Evolutionary conservation across 108 stramenopile genomes (phyloP).

Genomic region (Bacterosira constricta): DNA sequence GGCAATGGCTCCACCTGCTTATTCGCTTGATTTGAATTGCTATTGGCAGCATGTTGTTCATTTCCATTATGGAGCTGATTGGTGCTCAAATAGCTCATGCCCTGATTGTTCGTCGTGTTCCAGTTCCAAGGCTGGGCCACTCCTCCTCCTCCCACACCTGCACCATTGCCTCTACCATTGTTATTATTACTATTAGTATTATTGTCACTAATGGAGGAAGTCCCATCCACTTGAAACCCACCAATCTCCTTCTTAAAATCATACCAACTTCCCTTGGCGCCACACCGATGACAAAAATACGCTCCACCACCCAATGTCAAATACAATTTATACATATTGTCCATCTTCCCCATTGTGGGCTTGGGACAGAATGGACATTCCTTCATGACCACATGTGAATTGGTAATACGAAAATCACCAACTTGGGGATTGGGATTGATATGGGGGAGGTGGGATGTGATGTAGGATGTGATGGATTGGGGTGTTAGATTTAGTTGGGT

Average conservation of each 20-base stretch:
- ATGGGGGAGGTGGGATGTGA: conserved; percentile 34
- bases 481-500: conserved; percentile 59
- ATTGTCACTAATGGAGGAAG: too few relatives aligned
- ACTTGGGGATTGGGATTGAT: conserved; percentile 8
- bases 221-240: conserved; percentile 42
- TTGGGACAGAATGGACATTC: conserved; percentile 87
- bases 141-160: too few relatives aligned
- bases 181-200: too few relatives aligned
- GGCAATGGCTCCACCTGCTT: conserved; percentile 48
- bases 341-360: conserved; percentile 64
- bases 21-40: too few relatives aligned
- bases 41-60: too few relatives aligned
- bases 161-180: too few relatives aligned
- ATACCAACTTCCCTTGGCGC: conserved; percentile 87
- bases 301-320: conserved; percentile 72
- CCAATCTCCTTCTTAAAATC: conserved; percentile 83
- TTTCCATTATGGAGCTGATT: too few relatives aligned
- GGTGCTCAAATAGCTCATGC: conserved; percentile 1
- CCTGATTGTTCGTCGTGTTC: conserved; percentile 11
- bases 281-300: conserved; percentile 95
- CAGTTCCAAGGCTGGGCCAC: neutral
- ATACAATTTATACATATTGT: conserved; percentile 79
- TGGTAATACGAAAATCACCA: conserved; percentile 53
- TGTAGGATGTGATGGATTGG: conserved; percentile 55
- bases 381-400: conserved; percentile 66